Percentiles rank a stretch among this genome's conserved stretches.
These are phyloP conservation scores for Ascodesmis nigricans DNA, from an alignment of 495 filamentous ascomycete species.

Conservation along the genomic window DNA sequence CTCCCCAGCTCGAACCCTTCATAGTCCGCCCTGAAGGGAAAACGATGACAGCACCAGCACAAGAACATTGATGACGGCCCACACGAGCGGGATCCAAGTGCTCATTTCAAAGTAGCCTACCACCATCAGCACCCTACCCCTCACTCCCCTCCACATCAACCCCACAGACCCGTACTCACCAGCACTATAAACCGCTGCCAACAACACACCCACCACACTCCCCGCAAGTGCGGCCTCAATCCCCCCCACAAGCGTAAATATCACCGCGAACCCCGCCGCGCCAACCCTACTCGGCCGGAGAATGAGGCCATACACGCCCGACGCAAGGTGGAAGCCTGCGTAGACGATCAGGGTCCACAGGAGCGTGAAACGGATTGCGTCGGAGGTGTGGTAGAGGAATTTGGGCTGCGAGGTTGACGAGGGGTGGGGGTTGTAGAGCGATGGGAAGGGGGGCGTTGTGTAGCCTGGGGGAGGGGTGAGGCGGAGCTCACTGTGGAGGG, in stretches of 20 bases:
- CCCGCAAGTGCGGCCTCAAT: conserved; percentile 70
- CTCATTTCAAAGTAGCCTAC: conserved; percentile 62
- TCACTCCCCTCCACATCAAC: too few relatives aligned
- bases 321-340: conserved; percentile 43
- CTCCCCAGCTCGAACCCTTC: too few relatives aligned
- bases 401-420: conserved; percentile 27
- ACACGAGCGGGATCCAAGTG: conserved; percentile 90
- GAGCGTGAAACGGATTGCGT: conserved; percentile 84
- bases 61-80: conserved; percentile 75
- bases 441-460: conserved; percentile 56
- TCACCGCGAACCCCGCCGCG: conserved; percentile 35
- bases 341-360: conserved; percentile 66
- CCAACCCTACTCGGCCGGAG: conserved; percentile 36
- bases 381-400: conserved; percentile 55
- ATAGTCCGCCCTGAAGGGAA: conserved; percentile 84
- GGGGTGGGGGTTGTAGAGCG: conserved; percentile 59
- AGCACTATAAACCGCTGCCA: conserved; percentile 69
- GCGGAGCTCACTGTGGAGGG: too few relatives aligned
- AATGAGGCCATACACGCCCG: conserved; percentile 46
- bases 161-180: conserved; percentile 26
- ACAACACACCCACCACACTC: conserved; percentile 77
- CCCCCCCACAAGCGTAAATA: conserved; percentile 53
- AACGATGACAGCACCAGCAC: conserved; percentile 86
- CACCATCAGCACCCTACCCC: conserved; percentile 1
- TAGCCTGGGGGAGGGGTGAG: conserved; percentile 36